Evolutionary conservation across 805 yeast genomes (phyloP).

Genomic region (Ogataea glucozyma): DNA sequence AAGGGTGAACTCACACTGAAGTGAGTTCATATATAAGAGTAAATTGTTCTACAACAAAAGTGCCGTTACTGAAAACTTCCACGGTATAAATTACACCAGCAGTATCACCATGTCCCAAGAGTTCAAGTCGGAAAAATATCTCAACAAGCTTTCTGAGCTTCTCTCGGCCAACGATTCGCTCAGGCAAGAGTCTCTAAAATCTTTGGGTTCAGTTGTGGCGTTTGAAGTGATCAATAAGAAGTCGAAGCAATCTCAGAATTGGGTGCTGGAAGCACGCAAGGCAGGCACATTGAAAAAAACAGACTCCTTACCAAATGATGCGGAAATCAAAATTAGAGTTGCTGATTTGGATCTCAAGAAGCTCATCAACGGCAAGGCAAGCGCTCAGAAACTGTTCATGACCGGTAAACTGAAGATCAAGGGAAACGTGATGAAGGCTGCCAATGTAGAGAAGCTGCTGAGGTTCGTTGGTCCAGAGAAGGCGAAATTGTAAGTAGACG

Average conservation of each 20-base stretch:
- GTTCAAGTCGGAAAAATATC: conserved; percentile 21
- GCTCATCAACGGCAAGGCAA: conserved; percentile 75
- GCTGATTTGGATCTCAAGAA: conserved; percentile 69
- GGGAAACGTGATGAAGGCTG: conserved; percentile 91
- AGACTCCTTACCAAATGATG: conserved; percentile 38
- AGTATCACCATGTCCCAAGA: conserved; percentile 8
- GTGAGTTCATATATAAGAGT: conserved; percentile 7
- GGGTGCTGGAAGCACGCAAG: conserved; percentile 69
- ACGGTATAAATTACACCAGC: background rate
- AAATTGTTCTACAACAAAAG: no score
- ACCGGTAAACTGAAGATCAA: conserved; percentile 81
- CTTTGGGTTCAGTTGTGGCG: conserved; percentile 40
- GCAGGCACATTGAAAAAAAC: conserved; percentile 43
- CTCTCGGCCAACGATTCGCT: conserved; percentile 22
- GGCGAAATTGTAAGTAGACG: conserved; percentile 41
- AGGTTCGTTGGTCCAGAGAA: conserved; percentile 48
- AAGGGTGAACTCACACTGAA: background rate
- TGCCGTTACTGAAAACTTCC: no score
- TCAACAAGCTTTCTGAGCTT: conserved; percentile 18
- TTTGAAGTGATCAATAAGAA: conserved; percentile 67
- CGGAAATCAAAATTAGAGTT: conserved; percentile 67
- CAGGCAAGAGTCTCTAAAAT: conserved; percentile 32
- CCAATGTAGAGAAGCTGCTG: conserved; percentile 68
- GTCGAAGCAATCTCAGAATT: conserved; percentile 53
- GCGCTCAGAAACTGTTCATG: conserved; percentile 83